Conservation (phyloP, 192 early-diverging fungal species). For the Phlyctochytrium bullatum region DNA sequence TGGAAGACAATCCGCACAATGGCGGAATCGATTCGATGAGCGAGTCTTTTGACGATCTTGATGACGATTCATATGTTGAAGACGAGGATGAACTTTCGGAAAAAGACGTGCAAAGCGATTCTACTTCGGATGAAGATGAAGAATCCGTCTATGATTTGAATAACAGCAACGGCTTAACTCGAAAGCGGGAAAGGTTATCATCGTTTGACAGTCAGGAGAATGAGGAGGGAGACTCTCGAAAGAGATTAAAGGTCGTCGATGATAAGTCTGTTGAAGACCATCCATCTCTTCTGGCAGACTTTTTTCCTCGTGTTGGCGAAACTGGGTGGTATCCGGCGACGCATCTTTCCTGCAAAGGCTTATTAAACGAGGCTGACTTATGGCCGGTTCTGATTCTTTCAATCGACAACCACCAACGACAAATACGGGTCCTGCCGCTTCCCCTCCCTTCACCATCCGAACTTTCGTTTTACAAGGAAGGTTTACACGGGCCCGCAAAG, state of each 20-base stretch:
- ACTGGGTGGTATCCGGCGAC: background rate
- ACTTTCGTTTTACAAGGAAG: background rate
- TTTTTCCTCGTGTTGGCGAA: background rate
- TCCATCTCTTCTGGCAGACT: background rate
- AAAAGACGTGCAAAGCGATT: background rate
- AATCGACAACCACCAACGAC: background rate
- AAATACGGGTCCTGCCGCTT: background rate
- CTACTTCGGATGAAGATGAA: background rate
- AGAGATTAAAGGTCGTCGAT: background rate
- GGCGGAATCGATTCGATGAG: background rate
- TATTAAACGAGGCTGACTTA: background rate
- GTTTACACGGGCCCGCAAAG: background rate
- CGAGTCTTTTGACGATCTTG: background rate
- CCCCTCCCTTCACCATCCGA: background rate
- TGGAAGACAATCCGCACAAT: background rate
- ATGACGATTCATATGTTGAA: background rate
- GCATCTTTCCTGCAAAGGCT: background rate
- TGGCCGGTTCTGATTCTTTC: background rate
- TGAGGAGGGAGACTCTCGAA: background rate
- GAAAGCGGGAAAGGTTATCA: background rate
- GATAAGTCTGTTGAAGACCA: background rate
- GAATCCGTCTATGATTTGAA: background rate
- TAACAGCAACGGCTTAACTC: background rate
- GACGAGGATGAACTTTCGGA: background rate
- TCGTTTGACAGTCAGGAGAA: background rate